Base-by-base conservation (phyloP, 2,329 filamentous ascomycete species). In the Rutstroemia sp. region DNA sequence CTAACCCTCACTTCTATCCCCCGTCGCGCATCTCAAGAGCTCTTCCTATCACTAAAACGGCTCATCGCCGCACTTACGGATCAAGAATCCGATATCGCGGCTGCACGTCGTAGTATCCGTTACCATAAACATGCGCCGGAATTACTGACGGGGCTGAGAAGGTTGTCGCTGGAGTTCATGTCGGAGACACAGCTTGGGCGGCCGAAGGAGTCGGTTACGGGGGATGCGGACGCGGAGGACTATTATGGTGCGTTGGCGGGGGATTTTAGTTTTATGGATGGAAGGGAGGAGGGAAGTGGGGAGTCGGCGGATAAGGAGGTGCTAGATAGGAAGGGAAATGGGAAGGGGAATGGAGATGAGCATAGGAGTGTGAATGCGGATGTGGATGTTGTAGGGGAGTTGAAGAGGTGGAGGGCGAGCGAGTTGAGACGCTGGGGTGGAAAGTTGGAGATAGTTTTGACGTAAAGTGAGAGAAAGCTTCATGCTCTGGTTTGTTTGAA, bases 1-100 rank as follows among this genome's bases (percentile, higher is more conserved):
- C 63, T 86, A 23, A 79, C 77, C 4, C 68, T 86, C 21, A 81
- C 79, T 0, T 69, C 73, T 27, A 72, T 85, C 3, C 82, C 82
- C 0, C 73, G 78, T 7, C 73, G 74, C 23, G 82, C 81, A 1
- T 72, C 68, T 4, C 81, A 80, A 0, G 73, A 73, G 5, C 58
- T 83, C 14, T 73, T 79, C 34, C 63, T 71, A n/a, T 72, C 68
- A n/a, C 66, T 86, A 4, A 66, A 73, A 1, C 55, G 60, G 0
- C 81, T 85, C 47, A 60, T 85, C 10, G 70, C 69, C 12, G 68
- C 76, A 0, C 71, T 75, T 1, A 74, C 76, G 0, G 38, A 65
- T 1, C 82, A 85, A 61, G 80, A 83, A 61, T 67, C 70, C 4
- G 68, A 63, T 0, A 75, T 84, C 7, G 66, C n/a, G 1, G 19